A percentile compares a stretch with the other conserved stretches of the same genome.
Conservation (phyloP, 129 eudicot species). For the Kitagawia praeruptora region DNA sequence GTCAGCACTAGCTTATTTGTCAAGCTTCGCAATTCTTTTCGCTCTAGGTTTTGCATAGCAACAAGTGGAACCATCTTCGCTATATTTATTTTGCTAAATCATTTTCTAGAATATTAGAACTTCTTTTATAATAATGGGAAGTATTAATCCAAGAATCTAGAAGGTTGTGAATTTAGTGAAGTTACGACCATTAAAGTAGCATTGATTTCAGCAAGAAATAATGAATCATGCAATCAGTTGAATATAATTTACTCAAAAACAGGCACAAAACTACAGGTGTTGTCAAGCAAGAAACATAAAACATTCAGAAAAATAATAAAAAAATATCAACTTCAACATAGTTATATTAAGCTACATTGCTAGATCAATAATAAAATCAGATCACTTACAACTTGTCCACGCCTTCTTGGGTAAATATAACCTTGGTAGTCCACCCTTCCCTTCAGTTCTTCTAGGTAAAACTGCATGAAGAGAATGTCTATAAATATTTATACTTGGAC, state of each 20-base stretch:
- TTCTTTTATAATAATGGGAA: background rate
- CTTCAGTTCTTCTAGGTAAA: conserved; percentile 90
- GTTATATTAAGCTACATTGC: background rate
- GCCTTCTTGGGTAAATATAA: conserved; percentile 88
- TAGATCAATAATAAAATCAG: background rate
- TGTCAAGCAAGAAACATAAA: background rate
- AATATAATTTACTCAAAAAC: background rate
- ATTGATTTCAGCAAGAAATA: background rate
- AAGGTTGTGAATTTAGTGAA: background rate
- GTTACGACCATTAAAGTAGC: background rate
- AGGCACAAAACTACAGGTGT: background rate
- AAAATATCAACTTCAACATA: background rate
- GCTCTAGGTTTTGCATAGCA: background rate
- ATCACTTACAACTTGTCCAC: conserved; percentile 64
- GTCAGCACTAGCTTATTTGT: background rate
- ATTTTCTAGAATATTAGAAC: background rate
- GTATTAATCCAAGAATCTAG: background rate
- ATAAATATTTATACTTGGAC: background rate
- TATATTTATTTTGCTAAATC: background rate
- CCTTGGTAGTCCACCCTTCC: conserved; percentile 96
- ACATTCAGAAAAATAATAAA: background rate
- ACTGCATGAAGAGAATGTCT: conserved; percentile 37
- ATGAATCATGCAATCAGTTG: background rate
- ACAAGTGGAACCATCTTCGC: background rate
- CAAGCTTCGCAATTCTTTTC: background rate